Evolutionary conservation across 257 asterid genomes (phyloP), one percentile per base, ranked within the genome.

Genomic region (Cynanchum wilfordii): DNA sequence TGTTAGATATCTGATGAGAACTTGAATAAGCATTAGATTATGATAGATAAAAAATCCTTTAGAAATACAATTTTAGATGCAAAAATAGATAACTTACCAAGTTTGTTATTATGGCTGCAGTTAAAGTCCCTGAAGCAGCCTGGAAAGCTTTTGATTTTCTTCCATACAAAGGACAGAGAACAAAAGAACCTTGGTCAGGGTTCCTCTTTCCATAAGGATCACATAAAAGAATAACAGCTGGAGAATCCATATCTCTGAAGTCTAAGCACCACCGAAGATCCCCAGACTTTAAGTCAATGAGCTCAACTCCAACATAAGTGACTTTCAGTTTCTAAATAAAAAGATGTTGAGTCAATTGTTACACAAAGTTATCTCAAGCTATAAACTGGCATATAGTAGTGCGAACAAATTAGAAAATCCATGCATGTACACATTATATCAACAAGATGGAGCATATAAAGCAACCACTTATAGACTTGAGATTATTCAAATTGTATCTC

Each of bases 201-300:
- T 79, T 89, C 83, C 89, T 88, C 80, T 95, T 88, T 77, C 97
- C 99, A 79, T 86, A 89, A 75, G 90, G 85, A 80, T 95, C 98
- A 52, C 89, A 79, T 51, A 95, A 87, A 72, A 87, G 87, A 79
- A 89, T 75, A 66, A 95, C 85, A 75, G 96, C 93, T 38, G 99
- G 99, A 54, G 96, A 89, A 81, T 77, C 88, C 99, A 95, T 91
- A 81, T 95, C 99, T 85, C 99, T 90, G 83, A 95, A 95, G 87
- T 95, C 99, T 88, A 95, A 85, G 85, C 99, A 89, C 99, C 99
- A 95, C 27, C 87, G 93, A 76, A 89, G 90, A 78, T 95, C 98
- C 74, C 99, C 99, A 70, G 97, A 85, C 82, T 88, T 87, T 80
- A 85, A 69, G 73, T 91, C 98, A 80, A 87, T 84, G 81, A 95